phyloP scores from a whole-genome alignment of 164 flowering plant genomes.

The Liriodendron chinense region DNA sequence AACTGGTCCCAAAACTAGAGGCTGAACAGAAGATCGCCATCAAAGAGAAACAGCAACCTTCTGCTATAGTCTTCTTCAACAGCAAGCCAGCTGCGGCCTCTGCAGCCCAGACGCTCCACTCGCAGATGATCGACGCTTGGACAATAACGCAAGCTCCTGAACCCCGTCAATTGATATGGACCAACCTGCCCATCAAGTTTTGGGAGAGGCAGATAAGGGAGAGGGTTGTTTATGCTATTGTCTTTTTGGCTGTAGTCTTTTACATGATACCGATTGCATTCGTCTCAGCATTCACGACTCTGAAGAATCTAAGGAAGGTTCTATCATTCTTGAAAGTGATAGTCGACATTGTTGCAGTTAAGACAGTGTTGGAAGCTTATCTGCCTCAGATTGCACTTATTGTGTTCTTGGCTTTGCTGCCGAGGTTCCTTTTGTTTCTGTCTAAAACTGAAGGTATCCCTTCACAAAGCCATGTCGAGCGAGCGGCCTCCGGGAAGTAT shows the following conservation, averaged over 20 bases:
- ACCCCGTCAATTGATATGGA: constrained; percentile 72
- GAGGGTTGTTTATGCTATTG: constrained; percentile 54
- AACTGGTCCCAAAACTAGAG: constrained; percentile 61
- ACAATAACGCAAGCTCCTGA: constrained; percentile 79
- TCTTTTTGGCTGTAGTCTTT: constrained; percentile 65
- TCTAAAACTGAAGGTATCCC: constrained; percentile 88
- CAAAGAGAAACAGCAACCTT: constrained; percentile 59
- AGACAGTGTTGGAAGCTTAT: constrained; percentile 80
- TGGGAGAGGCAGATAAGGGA: constrained; percentile 62
- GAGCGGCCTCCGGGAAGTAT: constrained; percentile 95
- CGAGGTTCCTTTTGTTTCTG: constrained; percentile 66
- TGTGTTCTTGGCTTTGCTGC: constrained; percentile 76
- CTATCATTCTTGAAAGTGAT: constrained; percentile 76
- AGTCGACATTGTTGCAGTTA: constrained; percentile 36
- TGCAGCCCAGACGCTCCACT: constrained; percentile 78
- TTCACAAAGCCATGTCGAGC: constrained; percentile 61
- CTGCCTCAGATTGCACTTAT: constrained; percentile 90
- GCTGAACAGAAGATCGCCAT: constrained; percentile 69
- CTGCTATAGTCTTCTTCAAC: constrained; percentile 76
- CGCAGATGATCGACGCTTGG: constrained; percentile 69
- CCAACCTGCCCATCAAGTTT: constrained; percentile 55
- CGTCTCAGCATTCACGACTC: constrained; percentile 85
- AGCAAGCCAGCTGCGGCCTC: constrained; percentile 61
- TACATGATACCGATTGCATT: constrained; percentile 83
- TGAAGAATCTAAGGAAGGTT: constrained; percentile 56